A percentile compares a stretch with the other conserved stretches of the same genome.
Conservation (phyloP, 2,329 filamentous ascomycete species). For the Penicillium sclerotigenum region DNA sequence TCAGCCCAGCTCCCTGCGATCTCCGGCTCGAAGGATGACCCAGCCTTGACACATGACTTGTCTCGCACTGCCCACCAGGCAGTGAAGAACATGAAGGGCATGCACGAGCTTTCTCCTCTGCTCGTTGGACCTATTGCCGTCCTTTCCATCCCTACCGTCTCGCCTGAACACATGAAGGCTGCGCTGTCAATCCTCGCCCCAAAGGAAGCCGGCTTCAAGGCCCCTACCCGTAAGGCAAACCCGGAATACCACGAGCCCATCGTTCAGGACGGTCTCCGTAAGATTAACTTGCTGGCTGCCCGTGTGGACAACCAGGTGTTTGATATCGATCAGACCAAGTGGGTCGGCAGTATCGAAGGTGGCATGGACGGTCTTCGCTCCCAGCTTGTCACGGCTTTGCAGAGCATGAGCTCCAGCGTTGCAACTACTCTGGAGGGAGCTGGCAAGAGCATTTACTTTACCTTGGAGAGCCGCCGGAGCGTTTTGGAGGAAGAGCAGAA, state of each 20-base stretch:
- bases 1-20: slow-evolving; percentile 29
- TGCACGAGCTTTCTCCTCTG: slow-evolving; percentile 67
- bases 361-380: slow-evolving; percentile 76
- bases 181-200: slow-evolving; percentile 77
- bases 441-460: slow-evolving; percentile 78
- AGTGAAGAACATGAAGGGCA: slow-evolving; percentile 50
- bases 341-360: slow-evolving; percentile 74
- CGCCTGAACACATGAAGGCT: slow-evolving; percentile 77
- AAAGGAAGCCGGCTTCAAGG: slow-evolving; percentile 67
- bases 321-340: slow-evolving; percentile 67
- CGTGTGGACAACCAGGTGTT: slow-evolving; percentile 82
- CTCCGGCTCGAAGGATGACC: slow-evolving; percentile 36
- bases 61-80: slow-evolving; percentile 54
- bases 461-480: slow-evolving; percentile 75
- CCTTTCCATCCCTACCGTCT: slow-evolving; percentile 76
- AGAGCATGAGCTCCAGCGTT: slow-evolving; percentile 73
- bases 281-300: slow-evolving; percentile 81
- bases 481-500: slow-evolving; percentile 73
- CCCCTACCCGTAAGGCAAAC: slow-evolving; percentile 70
- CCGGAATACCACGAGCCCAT: slow-evolving; percentile 76
- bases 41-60: slow-evolving; percentile 56
- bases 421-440: slow-evolving; percentile 76
- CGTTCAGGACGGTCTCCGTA: slow-evolving; percentile 79
- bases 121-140: slow-evolving; percentile 78
- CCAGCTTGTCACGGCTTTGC: slow-evolving; percentile 77